phyloP scores from a whole-genome alignment of 495 filamentous ascomycete genomes.

The Aspergillus panamensis region DNA sequence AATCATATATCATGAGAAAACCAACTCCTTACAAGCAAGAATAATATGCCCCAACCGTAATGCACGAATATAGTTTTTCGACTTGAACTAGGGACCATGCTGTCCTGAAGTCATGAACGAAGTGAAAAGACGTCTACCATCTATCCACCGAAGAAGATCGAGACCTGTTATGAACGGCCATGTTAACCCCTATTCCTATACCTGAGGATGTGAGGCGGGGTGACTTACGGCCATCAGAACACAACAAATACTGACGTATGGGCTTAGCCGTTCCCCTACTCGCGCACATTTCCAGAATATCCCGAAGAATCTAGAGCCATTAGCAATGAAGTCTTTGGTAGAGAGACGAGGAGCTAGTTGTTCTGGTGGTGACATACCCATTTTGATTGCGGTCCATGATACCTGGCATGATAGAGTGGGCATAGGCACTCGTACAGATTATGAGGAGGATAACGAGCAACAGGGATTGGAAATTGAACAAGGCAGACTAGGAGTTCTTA shows the following conservation, averaged over 20 bases:
- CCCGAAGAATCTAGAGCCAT: slow-evolving; percentile 62
- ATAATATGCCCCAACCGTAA: neutral
- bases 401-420: slow-evolving; percentile 83
- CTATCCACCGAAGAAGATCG: slow-evolving; percentile 45
- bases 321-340: neutral
- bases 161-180: slow-evolving; percentile 28
- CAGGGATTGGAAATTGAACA: slow-evolving; percentile 97
- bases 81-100: neutral
- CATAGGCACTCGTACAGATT: slow-evolving; percentile 92
- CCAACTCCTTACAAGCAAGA: slow-evolving; percentile 3
- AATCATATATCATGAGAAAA: slow-evolving; percentile 8
- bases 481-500: slow-evolving; percentile 65
- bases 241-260: slow-evolving; percentile 94
- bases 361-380: slow-evolving; percentile 53
- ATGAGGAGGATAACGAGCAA: slow-evolving; percentile 89
- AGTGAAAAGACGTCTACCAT: neutral
- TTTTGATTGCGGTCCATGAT: slow-evolving; percentile 93
- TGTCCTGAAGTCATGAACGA: slow-evolving; percentile 13
- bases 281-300: slow-evolving; percentile 97
- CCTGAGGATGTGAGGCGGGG: neutral
- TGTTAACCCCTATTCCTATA: slow-evolving; percentile 9
- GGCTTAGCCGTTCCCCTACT: slow-evolving; percentile 89
- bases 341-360: neutral
- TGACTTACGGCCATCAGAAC: slow-evolving; percentile 85
- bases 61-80: neutral